Evolutionary conservation across 257 asterid genomes (phyloP).

Genomic region (Solanum sparsipilum): DNA sequence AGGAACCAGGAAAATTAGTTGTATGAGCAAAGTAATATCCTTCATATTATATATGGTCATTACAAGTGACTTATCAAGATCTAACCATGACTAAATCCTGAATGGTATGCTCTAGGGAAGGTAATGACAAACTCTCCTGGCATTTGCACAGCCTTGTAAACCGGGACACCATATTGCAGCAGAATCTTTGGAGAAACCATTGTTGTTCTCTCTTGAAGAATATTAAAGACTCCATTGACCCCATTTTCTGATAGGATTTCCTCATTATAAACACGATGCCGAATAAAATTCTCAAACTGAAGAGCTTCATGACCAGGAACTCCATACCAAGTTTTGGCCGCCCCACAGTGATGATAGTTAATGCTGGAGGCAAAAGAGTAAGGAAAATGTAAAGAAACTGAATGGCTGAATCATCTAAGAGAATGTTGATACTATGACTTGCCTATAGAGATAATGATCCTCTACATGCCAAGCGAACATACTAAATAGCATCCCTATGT

Average conservation of each 20-base stretch:
- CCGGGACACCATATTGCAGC: constrained; percentile 20
- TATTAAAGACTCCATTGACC: constrained; percentile 18
- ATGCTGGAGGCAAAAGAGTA: constrained; percentile 11
- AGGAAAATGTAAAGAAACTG: not conserved
- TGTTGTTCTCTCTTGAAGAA: constrained; percentile 29
- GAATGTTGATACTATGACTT: not conserved
- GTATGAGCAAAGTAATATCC: not conserved
- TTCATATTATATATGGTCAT: not conserved
- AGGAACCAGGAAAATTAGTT: not conserved
- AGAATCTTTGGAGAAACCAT: constrained; percentile 27
- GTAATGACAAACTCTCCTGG: constrained; percentile 39
- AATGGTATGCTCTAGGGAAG: constrained; percentile 38
- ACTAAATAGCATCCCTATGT: constrained; percentile 39
- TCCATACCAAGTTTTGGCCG: constrained; percentile 43
- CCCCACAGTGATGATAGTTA: constrained; percentile 42
- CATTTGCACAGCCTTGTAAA: constrained; percentile 26
- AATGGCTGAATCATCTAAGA: not conserved
- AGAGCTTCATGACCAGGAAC: constrained; percentile 29
- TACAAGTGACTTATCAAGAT: not conserved
- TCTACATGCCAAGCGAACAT: constrained; percentile 51
- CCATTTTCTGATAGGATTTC: constrained; percentile 12
- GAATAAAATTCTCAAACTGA: constrained; percentile 17
- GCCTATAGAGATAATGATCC: constrained; percentile 41
- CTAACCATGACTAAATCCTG: constrained; percentile 41
- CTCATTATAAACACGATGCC: constrained; percentile 5